A percentile compares a stretch with the other conserved stretches of the same genome.
These are phyloP conservation scores for Canavalia ensiformis DNA, from an alignment of 306 rosid species.

Conservation along the genomic window DNA sequence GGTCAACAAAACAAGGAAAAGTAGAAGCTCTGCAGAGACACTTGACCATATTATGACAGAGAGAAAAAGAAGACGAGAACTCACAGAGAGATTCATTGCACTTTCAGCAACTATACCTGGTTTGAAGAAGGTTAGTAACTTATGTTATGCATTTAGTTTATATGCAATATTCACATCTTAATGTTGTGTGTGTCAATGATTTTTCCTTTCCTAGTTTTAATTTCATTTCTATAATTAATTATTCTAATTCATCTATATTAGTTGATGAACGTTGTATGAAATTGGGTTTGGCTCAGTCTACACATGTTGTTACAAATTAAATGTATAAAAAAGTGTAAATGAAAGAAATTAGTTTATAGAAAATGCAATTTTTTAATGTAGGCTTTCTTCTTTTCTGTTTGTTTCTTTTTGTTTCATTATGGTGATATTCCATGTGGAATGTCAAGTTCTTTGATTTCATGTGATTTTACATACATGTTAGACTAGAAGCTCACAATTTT, in stretches of 20 bases:
- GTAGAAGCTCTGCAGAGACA: constrained; percentile 43
- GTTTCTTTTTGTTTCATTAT: not conserved
- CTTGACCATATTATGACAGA: constrained; percentile 46
- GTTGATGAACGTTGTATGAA: not conserved
- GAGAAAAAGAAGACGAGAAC: constrained; percentile 50
- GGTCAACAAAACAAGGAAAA: constrained; percentile 17
- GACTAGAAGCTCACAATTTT: not conserved
- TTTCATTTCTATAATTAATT: not conserved
- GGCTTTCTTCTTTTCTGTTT: not conserved
- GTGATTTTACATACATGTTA: not conserved
- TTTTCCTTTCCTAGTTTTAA: not conserved
- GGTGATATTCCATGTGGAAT: not conserved
- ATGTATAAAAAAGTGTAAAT: not conserved
- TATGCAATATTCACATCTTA: not conserved
- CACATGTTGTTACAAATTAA: not conserved
- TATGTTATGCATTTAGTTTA: not conserved
- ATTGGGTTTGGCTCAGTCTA: not conserved
- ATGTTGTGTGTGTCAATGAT: not conserved
- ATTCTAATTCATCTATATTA: not conserved
- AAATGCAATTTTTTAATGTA: not conserved
- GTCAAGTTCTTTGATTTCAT: not conserved
- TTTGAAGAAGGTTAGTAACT: constrained; percentile 46
- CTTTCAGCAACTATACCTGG: constrained; percentile 54
- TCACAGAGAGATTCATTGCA: constrained; percentile 48
- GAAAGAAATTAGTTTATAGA: not conserved